Base-by-base conservation (phyloP, 129 eudicot genomes). In the Tagetes patula region DNA sequence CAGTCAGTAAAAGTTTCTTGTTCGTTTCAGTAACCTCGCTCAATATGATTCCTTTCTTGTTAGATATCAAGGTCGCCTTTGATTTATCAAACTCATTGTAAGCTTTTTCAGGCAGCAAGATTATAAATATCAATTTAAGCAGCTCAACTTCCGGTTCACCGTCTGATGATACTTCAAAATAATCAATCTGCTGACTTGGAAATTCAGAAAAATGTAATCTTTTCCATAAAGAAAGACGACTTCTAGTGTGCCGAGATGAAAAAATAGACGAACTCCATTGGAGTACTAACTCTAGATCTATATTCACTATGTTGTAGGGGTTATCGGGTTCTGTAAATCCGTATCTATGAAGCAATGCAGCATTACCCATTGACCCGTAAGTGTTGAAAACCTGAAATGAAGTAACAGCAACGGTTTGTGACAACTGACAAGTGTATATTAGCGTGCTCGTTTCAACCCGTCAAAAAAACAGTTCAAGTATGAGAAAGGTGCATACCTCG, bases 311-410 rank as follows among this genome's bases (percentile, higher is more conserved):
- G 78, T 94, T 89, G 66, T 82, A 94, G 7, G 85, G 87, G 78
- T 94, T 94, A 69, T 90, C 89, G 2, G 75, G 80, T 77, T 94
- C 97, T 11, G 97, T 85, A 70, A 94, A 94, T 65, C 99, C 99
- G 53, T 94, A 94, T 80, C 99, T 85, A 77, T 94, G 99, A 67
- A 94, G 91, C 83, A 94, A 85, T 14, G 97, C 99, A 48, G 99
- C 97, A 86, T 94, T 94, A 34, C 99, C 99, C 83, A 88, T 65
- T 11, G 69, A 77, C 74, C 99, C 99, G 67, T 94, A 94, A 36
- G 99, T 94, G 77, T 94, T 94, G 79, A 90, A 94, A 46, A 94
- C 96, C 98, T 92, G 82, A 62, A 76, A 69, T 65, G 56, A 37
- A 54, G 10, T 33, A 54, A 38, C 3, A 8, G 77, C 30, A 20